Evolutionary conservation across 2,329 filamentous ascomycete species (phyloP), one percentile per base, ranked within the genome.

Genomic region (Sporothrix humicola): DNA sequence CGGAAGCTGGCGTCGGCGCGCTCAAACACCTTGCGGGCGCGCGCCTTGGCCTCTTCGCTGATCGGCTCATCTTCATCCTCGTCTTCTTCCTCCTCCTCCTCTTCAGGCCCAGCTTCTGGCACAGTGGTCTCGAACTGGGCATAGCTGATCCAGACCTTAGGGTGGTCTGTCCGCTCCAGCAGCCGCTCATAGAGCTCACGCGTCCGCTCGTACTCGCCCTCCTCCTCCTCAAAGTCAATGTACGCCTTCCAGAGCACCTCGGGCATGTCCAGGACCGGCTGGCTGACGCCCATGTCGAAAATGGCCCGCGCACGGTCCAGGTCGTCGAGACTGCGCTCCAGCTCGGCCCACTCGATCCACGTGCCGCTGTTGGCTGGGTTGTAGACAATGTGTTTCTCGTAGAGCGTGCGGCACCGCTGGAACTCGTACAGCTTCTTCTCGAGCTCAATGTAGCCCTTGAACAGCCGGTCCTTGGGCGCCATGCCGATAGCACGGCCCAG

Each of bases 91-190:
- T 87, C 85, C 12, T 85, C 83, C 3, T 83, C 84, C 12, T 86
- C 90, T 58, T 83, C 82, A 23, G 83, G 87, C 56, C 89, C 89
- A 71, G 89, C 88, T 73, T 97, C 94, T 61, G 94, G 94, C 0
- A 97, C 91, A 81, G 96, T 95, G 84, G 98, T 93, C 83, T 99
- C 96, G 80, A 99, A 98, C 81, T 97, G 93, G n/a, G 96, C 96
- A 83, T 95, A 99, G 81, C 93, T 95, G 82, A 96, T 97, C 96
- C 96, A 99, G 74, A 99, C 96, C 86, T 98, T 99, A 86, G 98
- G 94, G 80, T 99, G 96, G 79, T 96, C 92, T n/a, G 96, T 97
- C 89, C 97, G 98, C 79, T 93, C 87, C 59, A 99, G 87, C 13
- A 99, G 87, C 8, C 95, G 90, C 84, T 98, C 95, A 83, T 98